phyloP scores from a whole-genome alignment of 129 eudicot species.

The Gnaphalium uliginosum region DNA sequence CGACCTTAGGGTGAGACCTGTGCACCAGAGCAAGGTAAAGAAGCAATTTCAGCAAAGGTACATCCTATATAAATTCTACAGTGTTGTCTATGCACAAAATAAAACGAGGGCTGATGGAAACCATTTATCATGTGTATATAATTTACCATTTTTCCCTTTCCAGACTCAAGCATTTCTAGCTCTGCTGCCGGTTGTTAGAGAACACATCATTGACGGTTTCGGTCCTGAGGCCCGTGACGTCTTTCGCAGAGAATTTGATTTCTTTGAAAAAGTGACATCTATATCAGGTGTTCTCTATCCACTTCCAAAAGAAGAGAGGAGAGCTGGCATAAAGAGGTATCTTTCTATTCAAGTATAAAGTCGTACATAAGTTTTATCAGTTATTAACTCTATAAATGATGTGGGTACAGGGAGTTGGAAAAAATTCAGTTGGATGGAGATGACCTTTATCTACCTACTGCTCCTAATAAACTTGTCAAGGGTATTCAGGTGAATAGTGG shows the following conservation, averaged over 20 bases:
- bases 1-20: slow-evolving; percentile 77
- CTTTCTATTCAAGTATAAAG: slow-evolving; percentile 20
- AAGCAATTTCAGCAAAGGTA: slow-evolving; percentile 68
- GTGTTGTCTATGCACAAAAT: slow-evolving; percentile 4
- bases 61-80: slow-evolving; percentile 3
- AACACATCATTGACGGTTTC: slow-evolving; percentile 80
- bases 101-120: not conserved
- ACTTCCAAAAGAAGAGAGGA: slow-evolving; percentile 93
- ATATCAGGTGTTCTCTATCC: slow-evolving; percentile 91
- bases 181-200: slow-evolving; percentile 75
- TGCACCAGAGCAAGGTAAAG: slow-evolving; percentile 81
- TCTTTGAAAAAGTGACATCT: slow-evolving; percentile 96
- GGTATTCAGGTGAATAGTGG: slow-evolving; percentile 97
- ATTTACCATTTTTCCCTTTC: slow-evolving; percentile 19
- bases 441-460: slow-evolving; percentile 94
- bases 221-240: slow-evolving; percentile 71
- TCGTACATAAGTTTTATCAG: not conserved
- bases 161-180: slow-evolving; percentile 70
- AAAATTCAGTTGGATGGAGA: slow-evolving; percentile 84
- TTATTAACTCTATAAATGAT: slow-evolving; percentile 8
- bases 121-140: not conserved
- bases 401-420: slow-evolving; percentile 74
- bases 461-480: slow-evolving; percentile 84
- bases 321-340: slow-evolving; percentile 92
- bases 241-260: slow-evolving; percentile 88